A percentile compares a stretch with the other conserved stretches of the same genome.
phyloP scores from a whole-genome alignment of 306 rosid genomes.

The Alnus glutinosa region DNA sequence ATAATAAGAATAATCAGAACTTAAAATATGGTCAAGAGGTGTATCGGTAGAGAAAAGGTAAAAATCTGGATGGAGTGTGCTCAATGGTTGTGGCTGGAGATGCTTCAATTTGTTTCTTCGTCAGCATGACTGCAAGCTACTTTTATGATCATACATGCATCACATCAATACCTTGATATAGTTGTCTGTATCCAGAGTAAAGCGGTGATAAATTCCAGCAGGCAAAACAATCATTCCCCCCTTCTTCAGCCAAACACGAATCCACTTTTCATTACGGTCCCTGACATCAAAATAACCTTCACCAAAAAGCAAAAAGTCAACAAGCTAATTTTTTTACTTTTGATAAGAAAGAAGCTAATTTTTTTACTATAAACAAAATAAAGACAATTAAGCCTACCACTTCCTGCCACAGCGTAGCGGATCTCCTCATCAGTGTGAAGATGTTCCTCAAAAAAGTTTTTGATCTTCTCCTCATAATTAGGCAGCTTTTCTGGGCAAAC shows the following conservation, averaged over 20 bases:
- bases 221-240: constrained; percentile 97
- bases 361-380: constrained; percentile 2
- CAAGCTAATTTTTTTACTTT: not conserved
- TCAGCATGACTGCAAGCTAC: not conserved
- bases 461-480: constrained; percentile 93
- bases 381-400: constrained; percentile 54
- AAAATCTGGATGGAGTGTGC: not conserved
- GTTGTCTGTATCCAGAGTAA: constrained; percentile 84
- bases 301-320: constrained; percentile 30
- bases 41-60: not conserved
- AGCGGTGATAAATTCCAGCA: constrained; percentile 96
- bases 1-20: not conserved
- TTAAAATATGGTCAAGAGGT: not conserved
- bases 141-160: constrained; percentile 4
- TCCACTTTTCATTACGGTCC: constrained; percentile 82
- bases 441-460: constrained; percentile 85
- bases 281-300: constrained; percentile 97
- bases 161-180: constrained; percentile 78
- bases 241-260: constrained; percentile 89
- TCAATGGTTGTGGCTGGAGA: not conserved
- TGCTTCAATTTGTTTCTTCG: not conserved
- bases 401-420: constrained; percentile 84
- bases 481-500: constrained; percentile 92
- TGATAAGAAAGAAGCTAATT: not conserved
- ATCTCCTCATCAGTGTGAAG: constrained; percentile 98